phyloP scores from a whole-genome alignment of 2,329 filamentous ascomycete genomes.

The Pseudopithomyces chartarum region DNA sequence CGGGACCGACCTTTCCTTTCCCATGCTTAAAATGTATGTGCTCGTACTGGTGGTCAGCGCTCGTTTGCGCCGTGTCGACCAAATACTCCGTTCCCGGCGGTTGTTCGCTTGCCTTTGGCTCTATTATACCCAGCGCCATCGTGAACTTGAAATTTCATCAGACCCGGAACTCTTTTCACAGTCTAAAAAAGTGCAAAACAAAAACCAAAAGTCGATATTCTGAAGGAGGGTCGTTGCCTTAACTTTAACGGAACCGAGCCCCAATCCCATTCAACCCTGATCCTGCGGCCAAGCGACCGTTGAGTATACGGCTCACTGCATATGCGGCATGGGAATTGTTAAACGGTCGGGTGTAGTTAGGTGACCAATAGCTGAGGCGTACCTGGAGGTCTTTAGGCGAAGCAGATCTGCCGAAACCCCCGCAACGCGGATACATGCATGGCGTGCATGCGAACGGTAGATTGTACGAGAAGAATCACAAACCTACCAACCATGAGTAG shows the following conservation, averaged over 20 bases:
- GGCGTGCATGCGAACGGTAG: slow-evolving; percentile 9
- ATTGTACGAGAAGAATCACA: not conserved
- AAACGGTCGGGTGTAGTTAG: not conserved
- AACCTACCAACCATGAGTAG: not conserved
- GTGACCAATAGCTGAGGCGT: not conserved
- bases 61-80: slow-evolving; percentile 21
- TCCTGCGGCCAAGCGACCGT: too few species aligned
- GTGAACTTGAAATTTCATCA: not conserved
- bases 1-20: slow-evolving; percentile 18
- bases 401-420: slow-evolving; percentile 18
- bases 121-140: slow-evolving; percentile 33
- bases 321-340: not conserved
- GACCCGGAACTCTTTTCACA: not conserved
- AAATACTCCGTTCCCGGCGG: slow-evolving; percentile 34
- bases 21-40: slow-evolving; percentile 23
- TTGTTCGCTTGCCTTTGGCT: slow-evolving; percentile 18
- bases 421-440: slow-evolving; percentile 10
- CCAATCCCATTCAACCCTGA: not conserved
- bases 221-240: too few species aligned
- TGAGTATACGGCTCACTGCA: not conserved
- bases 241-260: too few species aligned
- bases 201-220: not conserved
- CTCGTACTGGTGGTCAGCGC: slow-evolving; percentile 15
- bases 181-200: not conserved
- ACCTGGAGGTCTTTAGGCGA: slow-evolving; percentile 4